These are phyloP conservation scores for Dimocarpus longan DNA, from an alignment of 345 rosid genomes.

Conservation along the genomic window DNA sequence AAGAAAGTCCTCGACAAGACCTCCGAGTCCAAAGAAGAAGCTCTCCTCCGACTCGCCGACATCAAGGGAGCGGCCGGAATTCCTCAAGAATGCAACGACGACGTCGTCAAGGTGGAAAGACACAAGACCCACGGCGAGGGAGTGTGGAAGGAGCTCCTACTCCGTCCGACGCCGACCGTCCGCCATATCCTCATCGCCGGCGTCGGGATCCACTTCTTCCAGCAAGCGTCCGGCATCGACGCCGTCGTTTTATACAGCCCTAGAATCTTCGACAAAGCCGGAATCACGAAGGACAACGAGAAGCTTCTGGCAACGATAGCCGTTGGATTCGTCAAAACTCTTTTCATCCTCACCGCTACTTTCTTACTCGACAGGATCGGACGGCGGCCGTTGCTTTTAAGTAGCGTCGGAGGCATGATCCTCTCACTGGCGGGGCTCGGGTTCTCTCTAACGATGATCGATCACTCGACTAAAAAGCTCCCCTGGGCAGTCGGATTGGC, in stretches of 20 bases:
- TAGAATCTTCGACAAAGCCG: conserved; percentile 74
- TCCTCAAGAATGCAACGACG: conserved; percentile 71
- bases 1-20: conserved; percentile 70
- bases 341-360: conserved; percentile 70
- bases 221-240: conserved; percentile 82
- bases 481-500: conserved; percentile 71
- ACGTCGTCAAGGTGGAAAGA: conserved; percentile 49
- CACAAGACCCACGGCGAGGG: conserved; percentile 58
- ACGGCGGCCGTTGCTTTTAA: conserved; percentile 74
- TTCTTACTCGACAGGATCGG: conserved; percentile 73
- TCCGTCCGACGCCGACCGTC: conserved; percentile 65
- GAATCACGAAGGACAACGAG: conserved; percentile 44
- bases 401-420: conserved; percentile 76
- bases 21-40: conserved; percentile 66
- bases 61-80: conserved; percentile 88
- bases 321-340: conserved; percentile 75
- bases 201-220: conserved; percentile 81
- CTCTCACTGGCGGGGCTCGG: conserved; percentile 50
- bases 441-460: conserved; percentile 46
- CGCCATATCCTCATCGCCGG: conserved; percentile 70
- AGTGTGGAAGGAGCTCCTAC: conserved; percentile 66
- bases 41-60: conserved; percentile 62
- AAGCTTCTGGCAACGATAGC: conserved; percentile 78
- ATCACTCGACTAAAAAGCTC: conserved; percentile 40
- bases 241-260: conserved; percentile 89